Evolutionary conservation across 2,329 filamentous ascomycete species (phyloP), one percentile per base, ranked within the genome.

Genomic region (Xylaria sp.): DNA sequence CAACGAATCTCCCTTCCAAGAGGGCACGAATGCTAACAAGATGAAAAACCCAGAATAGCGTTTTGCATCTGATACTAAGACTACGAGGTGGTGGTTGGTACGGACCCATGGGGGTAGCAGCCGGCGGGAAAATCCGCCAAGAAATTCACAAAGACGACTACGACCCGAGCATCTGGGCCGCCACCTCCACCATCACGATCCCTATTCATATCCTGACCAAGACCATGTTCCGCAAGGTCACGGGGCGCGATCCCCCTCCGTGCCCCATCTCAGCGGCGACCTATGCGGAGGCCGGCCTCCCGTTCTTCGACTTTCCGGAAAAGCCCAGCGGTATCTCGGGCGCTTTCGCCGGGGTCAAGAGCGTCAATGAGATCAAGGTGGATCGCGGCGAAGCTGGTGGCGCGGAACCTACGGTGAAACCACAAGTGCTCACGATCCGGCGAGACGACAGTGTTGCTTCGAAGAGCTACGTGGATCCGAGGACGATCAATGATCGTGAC

Each of bases 121-220:
- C 70, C 0, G 73, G 69, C 15, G 73, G 71, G 4, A 69, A 60
- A 43, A 69, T 76, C 48, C 15, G 65, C 28, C 72, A 75, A 60
- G 56, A 25, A 6, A 72, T 76, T 28, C 4, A 25, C 7, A 2
- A 48, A 20, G 73, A 74, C 25, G 0, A 18, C 0, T 20, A 55
- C 2, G 30, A 52, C 5, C 28, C 67, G 2, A 52, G 7, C 1
- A 28, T 20, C 1, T 74, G 67, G 70, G 46, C 53, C 9, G 57
- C 43, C 13, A 60, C 56, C 18, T 50, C 57, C 15, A 72, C 72
- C 1, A 68, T 72, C 7, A 66, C 66, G 0, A 65, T 75, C 4
- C 60, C 70, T 1, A 76, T 81, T 0, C 80, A 82, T 61, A 78
- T 82, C n/a, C 74, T 83, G 39, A 80, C 83, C 72, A 76, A 75